These are phyloP conservation scores for Boletus fagicola DNA, from an alignment of 768 basidiomycete species.

Conservation along the genomic window DNA sequence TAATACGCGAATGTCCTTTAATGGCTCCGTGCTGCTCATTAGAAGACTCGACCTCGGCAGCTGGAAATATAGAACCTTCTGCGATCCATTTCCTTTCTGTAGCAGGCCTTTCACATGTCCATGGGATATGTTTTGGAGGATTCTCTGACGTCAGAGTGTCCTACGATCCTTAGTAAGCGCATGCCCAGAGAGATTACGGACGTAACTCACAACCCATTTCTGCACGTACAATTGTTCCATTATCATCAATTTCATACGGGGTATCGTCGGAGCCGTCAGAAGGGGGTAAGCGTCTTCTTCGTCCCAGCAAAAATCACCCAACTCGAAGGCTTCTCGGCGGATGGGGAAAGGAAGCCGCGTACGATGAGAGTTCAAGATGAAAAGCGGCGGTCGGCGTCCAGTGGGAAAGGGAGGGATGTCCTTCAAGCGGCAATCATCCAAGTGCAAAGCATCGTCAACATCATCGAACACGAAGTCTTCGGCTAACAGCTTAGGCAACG, in stretches of 20 bases:
- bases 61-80: conserved; percentile 31
- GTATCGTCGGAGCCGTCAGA: conserved; percentile 34
- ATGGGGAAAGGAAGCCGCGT: conserved; percentile 25
- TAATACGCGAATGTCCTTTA: background rate
- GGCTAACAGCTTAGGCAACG: conserved; percentile 22
- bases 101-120: conserved; percentile 25
- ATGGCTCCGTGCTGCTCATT: background rate
- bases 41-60: conserved; percentile 10
- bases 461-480: conserved; percentile 20
- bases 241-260: conserved; percentile 37
- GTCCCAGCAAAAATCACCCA: conserved; percentile 18
- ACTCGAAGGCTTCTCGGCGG: conserved; percentile 20
- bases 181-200: background rate
- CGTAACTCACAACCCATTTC: conserved; percentile 35
- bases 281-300: conserved; percentile 17
- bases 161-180: conserved; percentile 17
- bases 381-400: conserved; percentile 27
- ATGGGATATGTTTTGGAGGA: conserved; percentile 32
- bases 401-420: conserved; percentile 34
- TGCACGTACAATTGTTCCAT: conserved; percentile 35
- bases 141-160: conserved; percentile 16
- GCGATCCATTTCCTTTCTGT: conserved; percentile 28
- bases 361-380: conserved; percentile 25
- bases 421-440: conserved; percentile 17
- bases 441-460: conserved; percentile 5